Percentiles rank a stretch among this genome's conserved stretches.
Conservation (phyloP, 2,329 filamentous ascomycete genomes). For the Penicillium sp. region DNA sequence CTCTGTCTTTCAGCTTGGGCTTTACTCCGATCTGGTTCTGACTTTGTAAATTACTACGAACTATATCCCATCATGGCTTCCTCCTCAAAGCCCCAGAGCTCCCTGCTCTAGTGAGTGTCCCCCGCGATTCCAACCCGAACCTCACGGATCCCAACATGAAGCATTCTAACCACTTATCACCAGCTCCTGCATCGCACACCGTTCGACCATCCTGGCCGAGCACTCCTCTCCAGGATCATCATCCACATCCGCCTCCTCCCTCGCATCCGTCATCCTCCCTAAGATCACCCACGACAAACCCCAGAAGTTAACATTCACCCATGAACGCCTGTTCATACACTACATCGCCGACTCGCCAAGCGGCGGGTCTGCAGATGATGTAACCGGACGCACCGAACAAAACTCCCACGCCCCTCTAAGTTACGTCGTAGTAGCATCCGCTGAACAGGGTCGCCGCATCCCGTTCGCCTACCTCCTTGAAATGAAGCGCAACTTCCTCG, state of each 20-base stretch:
- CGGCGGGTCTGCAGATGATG: constrained; percentile 48
- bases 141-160: background rate
- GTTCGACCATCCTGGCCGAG: constrained; percentile 89
- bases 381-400: constrained; percentile 38
- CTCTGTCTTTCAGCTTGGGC: background rate
- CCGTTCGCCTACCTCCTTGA: constrained; percentile 91
- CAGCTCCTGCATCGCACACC: constrained; percentile 91
- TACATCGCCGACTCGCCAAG: constrained; percentile 85
- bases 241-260: constrained; percentile 80
- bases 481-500: constrained; percentile 83
- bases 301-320: constrained; percentile 92
- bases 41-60: background rate
- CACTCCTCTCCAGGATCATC: constrained; percentile 84
- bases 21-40: background rate
- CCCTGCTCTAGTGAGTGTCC: constrained; percentile 69
- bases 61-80: constrained; percentile 61
- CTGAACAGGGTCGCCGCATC: constrained; percentile 78
- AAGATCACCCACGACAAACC: constrained; percentile 81
- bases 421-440: constrained; percentile 85
- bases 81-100: constrained; percentile 66
- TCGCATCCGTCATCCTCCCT: constrained; percentile 91
- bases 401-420: constrained; percentile 77
- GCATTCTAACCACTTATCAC: constrained; percentile 6
- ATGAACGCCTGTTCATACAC: constrained; percentile 90
- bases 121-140: constrained; percentile 1